Evolutionary conservation across 805 yeast genomes (phyloP).

Genomic region (Lipomyces spencermartinsiae): DNA sequence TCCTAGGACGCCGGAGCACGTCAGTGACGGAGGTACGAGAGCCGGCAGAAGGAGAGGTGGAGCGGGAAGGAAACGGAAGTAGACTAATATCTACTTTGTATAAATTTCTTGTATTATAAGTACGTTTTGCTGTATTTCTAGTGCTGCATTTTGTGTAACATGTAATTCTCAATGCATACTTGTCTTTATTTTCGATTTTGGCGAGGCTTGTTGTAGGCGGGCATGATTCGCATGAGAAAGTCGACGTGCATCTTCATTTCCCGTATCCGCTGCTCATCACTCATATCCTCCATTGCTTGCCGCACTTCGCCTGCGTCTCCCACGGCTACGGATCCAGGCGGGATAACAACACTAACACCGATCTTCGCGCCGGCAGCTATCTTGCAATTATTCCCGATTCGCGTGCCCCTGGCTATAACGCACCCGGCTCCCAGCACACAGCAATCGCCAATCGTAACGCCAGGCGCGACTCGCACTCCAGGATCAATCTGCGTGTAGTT

Average conservation of each 20-base stretch:
- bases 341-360: conserved; percentile 5
- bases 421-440: conserved; percentile 23
- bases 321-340: conserved; percentile 8
- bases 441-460: conserved; percentile 19
- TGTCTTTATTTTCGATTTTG: background rate
- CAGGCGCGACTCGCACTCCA: conserved; percentile 16
- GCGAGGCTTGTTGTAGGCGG: conserved; percentile 5
- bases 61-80: conserved; percentile 5
- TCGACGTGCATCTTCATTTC: conserved; percentile 32
- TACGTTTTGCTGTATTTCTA: background rate
- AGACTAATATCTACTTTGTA: background rate
- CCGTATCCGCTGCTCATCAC: conserved; percentile 7
- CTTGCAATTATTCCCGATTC: conserved; percentile 21
- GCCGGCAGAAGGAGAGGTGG: conserved; percentile 14
- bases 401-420: conserved; percentile 15
- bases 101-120: background rate
- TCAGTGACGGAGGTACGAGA: background rate
- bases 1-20: conserved; percentile 11
- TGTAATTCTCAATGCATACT: background rate
- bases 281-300: conserved; percentile 13
- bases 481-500: conserved; percentile 23
- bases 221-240: conserved; percentile 21
- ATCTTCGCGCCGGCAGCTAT: conserved; percentile 25
- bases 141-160: background rate
- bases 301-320: conserved; percentile 6